phyloP scores from a whole-genome alignment of 2,329 filamentous ascomycete species.

The Colletotrichum euphorbiae region DNA sequence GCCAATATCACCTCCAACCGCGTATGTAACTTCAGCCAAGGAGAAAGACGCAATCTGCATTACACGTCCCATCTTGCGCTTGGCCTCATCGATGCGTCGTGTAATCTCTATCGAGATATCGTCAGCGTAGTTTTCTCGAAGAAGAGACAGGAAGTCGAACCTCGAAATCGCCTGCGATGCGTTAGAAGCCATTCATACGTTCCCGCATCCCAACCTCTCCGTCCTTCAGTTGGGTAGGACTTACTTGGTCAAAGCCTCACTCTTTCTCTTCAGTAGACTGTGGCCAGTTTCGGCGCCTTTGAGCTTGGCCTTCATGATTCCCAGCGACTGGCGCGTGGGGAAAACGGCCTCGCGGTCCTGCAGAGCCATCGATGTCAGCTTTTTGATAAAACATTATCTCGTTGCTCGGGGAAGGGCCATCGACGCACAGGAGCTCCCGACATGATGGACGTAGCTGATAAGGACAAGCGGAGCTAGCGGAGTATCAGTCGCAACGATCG shows the following conservation, averaged over 20 bases:
- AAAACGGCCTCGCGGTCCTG: constrained; percentile 97
- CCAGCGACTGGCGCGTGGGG: constrained; percentile 95
- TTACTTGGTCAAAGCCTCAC: constrained; percentile 96
- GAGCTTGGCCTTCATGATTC: constrained; percentile 97
- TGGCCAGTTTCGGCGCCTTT: constrained; percentile 94
- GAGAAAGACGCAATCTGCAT: constrained; percentile 99
- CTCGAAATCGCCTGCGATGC: constrained; percentile 82
- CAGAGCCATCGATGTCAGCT: constrained; percentile 6
- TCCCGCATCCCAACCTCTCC: neutral
- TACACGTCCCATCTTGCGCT: constrained; percentile 98
- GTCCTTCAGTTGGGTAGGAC: constrained; percentile 43
- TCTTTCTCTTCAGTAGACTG: constrained; percentile 96
- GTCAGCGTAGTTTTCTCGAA: neutral
- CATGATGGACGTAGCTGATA: constrained; percentile 45
- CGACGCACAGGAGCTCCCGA: constrained; percentile 54
- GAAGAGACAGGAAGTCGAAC: constrained; percentile 55
- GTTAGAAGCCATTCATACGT: neutral
- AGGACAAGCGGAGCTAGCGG: neutral
- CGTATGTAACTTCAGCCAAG: constrained; percentile 96
- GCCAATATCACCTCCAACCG: constrained; percentile 92
- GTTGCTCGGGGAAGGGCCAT: neutral
- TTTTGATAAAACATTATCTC: neutral
- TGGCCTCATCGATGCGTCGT: constrained; percentile 95
- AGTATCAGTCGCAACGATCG: neutral
- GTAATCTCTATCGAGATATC: constrained; percentile 79